A percentile compares a stretch with the other conserved stretches of the same genome.
Evolutionary conservation across 257 asterid species (phyloP).

Genomic region (Fraxinus anomala): DNA sequence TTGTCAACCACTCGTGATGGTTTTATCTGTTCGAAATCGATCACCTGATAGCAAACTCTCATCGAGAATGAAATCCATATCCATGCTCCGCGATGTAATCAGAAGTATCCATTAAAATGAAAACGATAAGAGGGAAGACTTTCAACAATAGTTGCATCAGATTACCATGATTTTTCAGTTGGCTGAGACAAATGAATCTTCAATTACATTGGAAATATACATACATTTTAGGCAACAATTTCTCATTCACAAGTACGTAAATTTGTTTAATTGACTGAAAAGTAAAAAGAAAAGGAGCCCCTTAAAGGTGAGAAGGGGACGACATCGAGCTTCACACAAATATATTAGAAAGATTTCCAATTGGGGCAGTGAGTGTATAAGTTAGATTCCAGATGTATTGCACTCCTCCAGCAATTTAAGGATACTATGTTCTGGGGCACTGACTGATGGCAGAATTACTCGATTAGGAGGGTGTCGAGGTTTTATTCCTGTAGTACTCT

Average conservation of each 20-base stretch:
- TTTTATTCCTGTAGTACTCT: constrained; percentile 31
- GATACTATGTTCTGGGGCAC: constrained; percentile 52
- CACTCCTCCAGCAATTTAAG: constrained; percentile 45
- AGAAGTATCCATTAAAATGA: no score
- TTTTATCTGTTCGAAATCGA: no score
- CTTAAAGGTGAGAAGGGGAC: background rate
- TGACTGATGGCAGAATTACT: constrained; percentile 45
- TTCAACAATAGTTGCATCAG: background rate
- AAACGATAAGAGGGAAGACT: no score
- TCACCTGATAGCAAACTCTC: no score
- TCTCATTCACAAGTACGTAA: background rate
- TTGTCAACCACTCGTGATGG: no score
- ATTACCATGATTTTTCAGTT: background rate
- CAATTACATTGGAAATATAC: background rate
- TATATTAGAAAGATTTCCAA: constrained; percentile 4
- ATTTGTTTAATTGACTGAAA: background rate
- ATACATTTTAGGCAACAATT: background rate
- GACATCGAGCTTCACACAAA: background rate
- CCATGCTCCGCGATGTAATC: no score
- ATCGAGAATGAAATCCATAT: no score
- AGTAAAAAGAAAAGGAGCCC: background rate
- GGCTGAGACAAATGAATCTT: constrained; percentile 9
- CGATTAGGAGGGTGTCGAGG: constrained; percentile 55
- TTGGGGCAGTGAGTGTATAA: background rate
- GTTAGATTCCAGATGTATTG: constrained; percentile 37